phyloP scores from a whole-genome alignment of 192 early-diverging fungal species.

The Entomortierella chlamydospora region DNA sequence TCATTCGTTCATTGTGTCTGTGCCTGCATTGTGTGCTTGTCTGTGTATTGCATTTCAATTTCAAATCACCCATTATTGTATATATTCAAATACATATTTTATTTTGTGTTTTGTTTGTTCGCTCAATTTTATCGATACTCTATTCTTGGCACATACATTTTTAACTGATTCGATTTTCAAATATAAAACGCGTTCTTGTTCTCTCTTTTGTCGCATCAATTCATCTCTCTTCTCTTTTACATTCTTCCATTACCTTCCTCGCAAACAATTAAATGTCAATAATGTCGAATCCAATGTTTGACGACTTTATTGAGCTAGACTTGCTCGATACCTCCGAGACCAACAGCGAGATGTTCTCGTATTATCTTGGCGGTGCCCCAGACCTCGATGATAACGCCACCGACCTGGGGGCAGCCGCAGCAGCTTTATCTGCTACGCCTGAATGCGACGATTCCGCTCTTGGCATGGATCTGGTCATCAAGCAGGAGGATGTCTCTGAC shows the following conservation, averaged over 20 bases:
- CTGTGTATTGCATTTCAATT: not conserved
- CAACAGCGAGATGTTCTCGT: constrained; percentile 39
- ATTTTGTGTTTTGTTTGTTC: not conserved
- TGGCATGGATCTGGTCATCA: constrained; percentile 16
- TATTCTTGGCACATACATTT: not conserved
- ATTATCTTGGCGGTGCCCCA: constrained; percentile 25
- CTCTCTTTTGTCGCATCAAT: not conserved
- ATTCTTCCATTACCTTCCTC: not conserved
- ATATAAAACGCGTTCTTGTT: not conserved
- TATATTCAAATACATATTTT: not conserved
- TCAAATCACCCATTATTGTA: too few relatives aligned
- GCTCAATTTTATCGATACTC: not conserved
- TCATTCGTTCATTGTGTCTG: not conserved
- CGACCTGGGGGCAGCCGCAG: constrained; percentile 27
- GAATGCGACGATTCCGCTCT: not conserved
- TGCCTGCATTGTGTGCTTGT: not conserved
- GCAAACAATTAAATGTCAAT: not conserved
- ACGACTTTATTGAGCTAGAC: constrained; percentile 52
- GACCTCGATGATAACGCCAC: constrained; percentile 20
- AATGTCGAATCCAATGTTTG: constrained; percentile 48
- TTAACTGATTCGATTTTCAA: not conserved
- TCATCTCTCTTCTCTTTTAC: constrained; percentile 1
- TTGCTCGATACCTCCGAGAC: constrained; percentile 40
- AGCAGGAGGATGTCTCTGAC: constrained; percentile 13
- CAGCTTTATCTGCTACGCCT: constrained; percentile 6